phyloP scores from a whole-genome alignment of 148 eudicot genomes.

The Vaccinium macrocarpon region DNA sequence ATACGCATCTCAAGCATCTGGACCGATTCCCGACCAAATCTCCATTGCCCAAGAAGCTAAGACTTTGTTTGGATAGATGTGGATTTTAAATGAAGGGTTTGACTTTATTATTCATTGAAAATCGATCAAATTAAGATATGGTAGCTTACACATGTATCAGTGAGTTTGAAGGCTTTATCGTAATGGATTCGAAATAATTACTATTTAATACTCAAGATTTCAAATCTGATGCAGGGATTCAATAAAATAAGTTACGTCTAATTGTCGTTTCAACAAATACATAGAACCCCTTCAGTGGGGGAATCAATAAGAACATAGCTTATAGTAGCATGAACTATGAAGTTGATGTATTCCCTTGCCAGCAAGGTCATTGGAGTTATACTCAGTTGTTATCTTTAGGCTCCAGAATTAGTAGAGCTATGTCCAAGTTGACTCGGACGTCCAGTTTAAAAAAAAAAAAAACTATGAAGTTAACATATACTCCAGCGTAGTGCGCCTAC shows the following conservation, averaged over 20 bases:
- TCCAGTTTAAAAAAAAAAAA: background rate
- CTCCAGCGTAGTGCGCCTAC: no score
- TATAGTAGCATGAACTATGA: no score
- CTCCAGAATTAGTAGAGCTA: background rate
- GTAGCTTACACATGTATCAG: background rate
- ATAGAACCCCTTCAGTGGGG: no score
- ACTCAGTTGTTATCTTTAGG: background rate
- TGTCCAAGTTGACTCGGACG: background rate
- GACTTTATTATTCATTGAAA: background rate
- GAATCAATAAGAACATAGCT: no score
- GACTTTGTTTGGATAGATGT: background rate
- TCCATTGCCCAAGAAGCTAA: background rate
- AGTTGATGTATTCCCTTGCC: no score
- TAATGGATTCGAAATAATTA: background rate
- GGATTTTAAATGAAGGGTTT: background rate
- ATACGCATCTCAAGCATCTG: background rate
- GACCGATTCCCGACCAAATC: background rate
- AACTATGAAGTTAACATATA: background rate
- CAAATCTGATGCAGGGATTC: background rate
- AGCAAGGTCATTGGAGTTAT: background rate
- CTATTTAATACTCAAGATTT: background rate
- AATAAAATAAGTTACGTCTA: background rate
- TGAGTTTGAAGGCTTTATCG: background rate
- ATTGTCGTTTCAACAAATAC: no score
- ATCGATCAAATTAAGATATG: background rate